Evolutionary conservation across 2,329 filamentous ascomycete species (phyloP).

Genomic region (Meredithiella fracta): DNA sequence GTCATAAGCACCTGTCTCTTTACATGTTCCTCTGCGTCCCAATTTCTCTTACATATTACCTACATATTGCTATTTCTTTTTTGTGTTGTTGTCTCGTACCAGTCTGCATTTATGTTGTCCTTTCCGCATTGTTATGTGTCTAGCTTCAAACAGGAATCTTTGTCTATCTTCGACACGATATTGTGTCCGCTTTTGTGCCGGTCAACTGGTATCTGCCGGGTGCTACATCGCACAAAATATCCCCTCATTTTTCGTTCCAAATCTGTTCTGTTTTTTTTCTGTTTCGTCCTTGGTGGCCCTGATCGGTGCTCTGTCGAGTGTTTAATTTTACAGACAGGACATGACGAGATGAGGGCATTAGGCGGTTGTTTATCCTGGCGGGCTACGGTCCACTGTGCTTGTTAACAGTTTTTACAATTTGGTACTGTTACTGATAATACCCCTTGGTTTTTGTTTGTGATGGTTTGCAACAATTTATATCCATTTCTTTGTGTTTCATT

Average conservation of each 20-base stretch:
- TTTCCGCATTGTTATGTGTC: too few relatives aligned
- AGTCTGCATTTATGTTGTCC: background rate
- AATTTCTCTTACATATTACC: background rate
- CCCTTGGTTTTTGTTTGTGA: conserved; percentile 18
- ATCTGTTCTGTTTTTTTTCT: too few relatives aligned
- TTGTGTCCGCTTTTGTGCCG: background rate
- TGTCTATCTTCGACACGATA: background rate
- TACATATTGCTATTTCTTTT: conserved; percentile 2
- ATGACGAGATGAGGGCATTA: background rate
- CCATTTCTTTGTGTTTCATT: background rate
- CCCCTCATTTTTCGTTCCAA: too few relatives aligned
- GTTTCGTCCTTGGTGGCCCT: too few relatives aligned
- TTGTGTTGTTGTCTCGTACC: conserved; percentile 2
- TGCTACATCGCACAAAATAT: too few relatives aligned
- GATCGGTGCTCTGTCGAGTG: too few relatives aligned
- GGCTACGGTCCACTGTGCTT: background rate
- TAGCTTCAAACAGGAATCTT: too few relatives aligned
- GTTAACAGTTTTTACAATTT: conserved; percentile 1
- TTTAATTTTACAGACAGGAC: too few relatives aligned
- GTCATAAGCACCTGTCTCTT: conserved; percentile 4
- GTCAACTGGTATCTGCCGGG: too few relatives aligned
- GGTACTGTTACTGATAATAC: conserved; percentile 33
- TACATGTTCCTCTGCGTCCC: background rate
- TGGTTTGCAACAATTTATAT: conserved; percentile 18
- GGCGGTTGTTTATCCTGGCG: background rate